Base-by-base conservation (phyloP, 768 basidiomycete genomes). In the Lyophyllum semitale region DNA sequence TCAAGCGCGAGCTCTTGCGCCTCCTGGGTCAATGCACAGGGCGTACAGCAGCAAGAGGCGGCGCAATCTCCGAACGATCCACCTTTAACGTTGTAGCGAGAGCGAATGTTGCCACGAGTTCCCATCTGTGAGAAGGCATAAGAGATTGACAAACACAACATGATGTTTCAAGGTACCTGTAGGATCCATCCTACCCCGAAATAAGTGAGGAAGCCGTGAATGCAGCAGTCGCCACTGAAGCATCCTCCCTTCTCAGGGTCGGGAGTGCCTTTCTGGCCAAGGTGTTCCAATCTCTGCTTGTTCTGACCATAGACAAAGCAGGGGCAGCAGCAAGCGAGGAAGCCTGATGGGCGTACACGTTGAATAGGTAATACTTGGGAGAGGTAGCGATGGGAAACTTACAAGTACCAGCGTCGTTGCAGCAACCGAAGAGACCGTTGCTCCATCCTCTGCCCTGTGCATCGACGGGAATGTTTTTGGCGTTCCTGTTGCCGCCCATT, bases 11-110 rank as follows among this genome's bases (percentile, higher is more conserved):
- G 58, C 53, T 80, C 78, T 27, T 68, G 68, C 30, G 66, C 65
- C 53, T 76, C 78, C 63, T 80, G 79, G 0, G 70, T 68, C 49
- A 81, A 68, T 1, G 69, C 73, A 56, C 80, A 81, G 5, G 78
- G 68, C 0, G 44, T 51, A 62, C 78, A 80, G 58, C 63, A 79
- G 27, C 54, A 70, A 4, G 70, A 54, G 5, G 65, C 41, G 17
- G 48, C 51, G 45, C 71, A 78, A 58, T 78, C 78, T 3, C 62
- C 64, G 42, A 63, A 59, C 3, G 56, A 46, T 22, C 62, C 66
- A 26, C 79, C 80, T 12, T 63, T 60, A 48, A 81, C 76, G 25
- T 51, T 32, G 13, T 51, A 51, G 13, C 50, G 50, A 22, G 27
- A 20, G 29, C 50, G 37, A 18, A 72, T 50, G 17, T 62, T 62